Percentiles rank a stretch among this genome's conserved stretches.
Evolutionary conservation across 768 basidiomycete species (phyloP).

Genomic region (Hypholoma fasciculare): DNA sequence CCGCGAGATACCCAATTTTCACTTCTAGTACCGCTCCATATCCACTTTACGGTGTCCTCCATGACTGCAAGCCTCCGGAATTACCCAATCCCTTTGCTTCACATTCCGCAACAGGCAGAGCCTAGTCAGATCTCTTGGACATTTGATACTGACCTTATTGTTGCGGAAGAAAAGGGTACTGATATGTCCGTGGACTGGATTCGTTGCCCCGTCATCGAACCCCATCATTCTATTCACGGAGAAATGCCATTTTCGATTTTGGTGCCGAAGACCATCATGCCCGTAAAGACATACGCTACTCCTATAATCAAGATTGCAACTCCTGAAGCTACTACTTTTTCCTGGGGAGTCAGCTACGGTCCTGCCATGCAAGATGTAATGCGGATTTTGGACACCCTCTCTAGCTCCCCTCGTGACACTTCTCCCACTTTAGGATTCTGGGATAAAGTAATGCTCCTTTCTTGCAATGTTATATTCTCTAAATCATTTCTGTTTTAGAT

Average conservation of each 20-base stretch:
- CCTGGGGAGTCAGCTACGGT: constrained; percentile 88
- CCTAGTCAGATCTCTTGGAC: constrained; percentile 46
- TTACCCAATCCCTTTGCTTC: constrained; percentile 85
- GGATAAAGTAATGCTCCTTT: constrained; percentile 71
- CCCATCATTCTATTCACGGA: constrained; percentile 49
- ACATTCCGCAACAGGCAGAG: constrained; percentile 55
- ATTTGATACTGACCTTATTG: constrained; percentile 76
- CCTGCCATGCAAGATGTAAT: constrained; percentile 87
- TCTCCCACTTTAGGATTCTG: constrained; percentile 90
- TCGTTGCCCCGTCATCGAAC: constrained; percentile 62
- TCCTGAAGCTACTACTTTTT: constrained; percentile 65
- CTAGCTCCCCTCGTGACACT: constrained; percentile 74
- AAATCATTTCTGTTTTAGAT: constrained; percentile 41
- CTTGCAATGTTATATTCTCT: background rate
- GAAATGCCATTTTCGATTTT: constrained; percentile 54
- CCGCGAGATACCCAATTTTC: constrained; percentile 73
- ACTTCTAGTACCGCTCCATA: constrained; percentile 79
- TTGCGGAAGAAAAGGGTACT: constrained; percentile 85
- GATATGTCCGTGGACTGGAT: constrained; percentile 71
- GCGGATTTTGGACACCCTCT: constrained; percentile 78
- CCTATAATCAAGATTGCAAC: constrained; percentile 72
- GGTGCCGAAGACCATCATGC: constrained; percentile 92
- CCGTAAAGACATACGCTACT: constrained; percentile 88
- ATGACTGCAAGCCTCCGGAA: constrained; percentile 72
- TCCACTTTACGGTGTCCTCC: constrained; percentile 67